phyloP scores from a whole-genome alignment of 1,284 basidiomycete species.

The Cystobasidiaceae sp. region DNA sequence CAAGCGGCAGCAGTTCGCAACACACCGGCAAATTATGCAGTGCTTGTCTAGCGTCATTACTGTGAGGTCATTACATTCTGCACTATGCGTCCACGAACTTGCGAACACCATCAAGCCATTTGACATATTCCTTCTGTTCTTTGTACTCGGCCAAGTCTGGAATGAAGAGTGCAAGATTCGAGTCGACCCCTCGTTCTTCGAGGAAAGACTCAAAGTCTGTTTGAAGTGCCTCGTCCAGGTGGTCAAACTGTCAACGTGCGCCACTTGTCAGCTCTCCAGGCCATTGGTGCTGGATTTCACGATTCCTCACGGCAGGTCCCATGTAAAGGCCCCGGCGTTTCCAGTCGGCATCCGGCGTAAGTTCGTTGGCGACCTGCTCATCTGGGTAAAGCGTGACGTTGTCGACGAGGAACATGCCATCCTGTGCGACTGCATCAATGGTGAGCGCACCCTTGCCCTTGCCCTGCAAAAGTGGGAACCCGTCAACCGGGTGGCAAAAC shows the following conservation, averaged over 20 bases:
- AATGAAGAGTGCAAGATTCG: slow-evolving; percentile 57
- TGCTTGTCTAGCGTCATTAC: no score
- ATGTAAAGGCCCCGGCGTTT: slow-evolving; percentile 83
- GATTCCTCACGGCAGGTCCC: slow-evolving; percentile 74
- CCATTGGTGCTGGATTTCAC: no score
- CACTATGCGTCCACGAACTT: slow-evolving; percentile 66
- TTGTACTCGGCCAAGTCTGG: slow-evolving; percentile 62
- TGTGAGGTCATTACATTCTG: background rate
- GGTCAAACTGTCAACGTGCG: slow-evolving; percentile 67
- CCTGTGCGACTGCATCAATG: slow-evolving; percentile 74
- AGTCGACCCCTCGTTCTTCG: slow-evolving; percentile 79
- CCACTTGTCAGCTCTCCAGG: no score
- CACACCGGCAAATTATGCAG: no score
- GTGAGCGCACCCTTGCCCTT: slow-evolving; percentile 61
- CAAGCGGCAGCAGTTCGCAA: no score
- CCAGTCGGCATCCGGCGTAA: slow-evolving; percentile 89
- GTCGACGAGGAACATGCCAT: slow-evolving; percentile 78
- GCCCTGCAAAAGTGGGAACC: slow-evolving; percentile 9
- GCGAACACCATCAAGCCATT: slow-evolving; percentile 81
- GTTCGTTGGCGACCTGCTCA: slow-evolving; percentile 63
- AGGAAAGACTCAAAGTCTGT: slow-evolving; percentile 78
- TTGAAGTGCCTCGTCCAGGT: slow-evolving; percentile 80
- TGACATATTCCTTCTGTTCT: slow-evolving; percentile 92
- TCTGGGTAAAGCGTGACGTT: slow-evolving; percentile 83
- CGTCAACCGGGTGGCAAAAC: background rate